Evolutionary conservation across 225 moss, liverwort and hornwort species (phyloP), one percentile per base, ranked within the genome.

Genomic region (Lunularia cruciata): DNA sequence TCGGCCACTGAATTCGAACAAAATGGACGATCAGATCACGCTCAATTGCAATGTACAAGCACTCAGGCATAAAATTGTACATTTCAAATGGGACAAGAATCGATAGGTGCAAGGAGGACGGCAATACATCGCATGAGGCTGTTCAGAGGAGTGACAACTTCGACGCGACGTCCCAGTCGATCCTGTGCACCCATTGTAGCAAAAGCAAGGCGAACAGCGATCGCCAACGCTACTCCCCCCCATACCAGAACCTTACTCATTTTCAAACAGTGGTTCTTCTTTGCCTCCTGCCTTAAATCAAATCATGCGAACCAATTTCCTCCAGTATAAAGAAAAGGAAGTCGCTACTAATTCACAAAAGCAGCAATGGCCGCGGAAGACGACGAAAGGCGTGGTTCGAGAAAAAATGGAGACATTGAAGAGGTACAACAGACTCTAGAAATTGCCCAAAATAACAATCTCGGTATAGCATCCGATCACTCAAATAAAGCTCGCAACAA

Each of bases 111-210:
- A 64, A 47, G 42, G 54, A 65, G 19, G 62, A 65, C 34, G 54
- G 3, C 40, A 84, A 74, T 91, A 94, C 91, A 88, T 39, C 94
- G 91, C 69, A 81, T 77, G 64, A 87, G 86, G 68, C 91, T 95
- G 58, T 79, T 95, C 58, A 88, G 78, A 28, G 94, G 89, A 54
- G 89, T 89, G 47, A 86, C 91, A 26, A 95, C 85, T 79, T 95
- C 91, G 23, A 89, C 89, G 26, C 95, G 88, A 64, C 83, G 90
- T 28, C 86, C 90, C 25, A 92, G 81, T 64, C 86, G 42, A 46
- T 75, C 43, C 37, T 74, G 83, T 4, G 87, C 85, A 39, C 92
- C 88, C 86, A 84, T 75, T 51, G 66, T 47, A 47, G 76, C 76
- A 76, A 90, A 60, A 18, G 78, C 39, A 42, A 95, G 14, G 0